phyloP scores from a whole-genome alignment of 148 eudicot species.

The Pouteria glomerata region DNA sequence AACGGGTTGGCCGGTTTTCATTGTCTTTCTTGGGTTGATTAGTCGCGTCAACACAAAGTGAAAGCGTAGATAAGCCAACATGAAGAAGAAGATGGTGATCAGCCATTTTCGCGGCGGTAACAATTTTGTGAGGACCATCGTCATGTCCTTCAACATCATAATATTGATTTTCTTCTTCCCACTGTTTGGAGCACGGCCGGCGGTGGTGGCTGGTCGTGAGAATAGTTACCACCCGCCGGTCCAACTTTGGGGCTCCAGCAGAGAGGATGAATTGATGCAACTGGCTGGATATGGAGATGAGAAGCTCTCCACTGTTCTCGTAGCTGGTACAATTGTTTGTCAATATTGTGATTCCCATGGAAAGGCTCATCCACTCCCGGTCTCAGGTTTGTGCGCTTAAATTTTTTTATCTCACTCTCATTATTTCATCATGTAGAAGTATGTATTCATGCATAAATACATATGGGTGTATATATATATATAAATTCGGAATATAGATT shows the following conservation, averaged over 20 bases:
- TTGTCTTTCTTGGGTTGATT: too few species aligned
- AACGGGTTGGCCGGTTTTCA: too few species aligned
- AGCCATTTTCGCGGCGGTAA: slow-evolving; percentile 20
- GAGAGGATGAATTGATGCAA: slow-evolving; percentile 45
- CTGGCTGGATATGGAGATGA: slow-evolving; percentile 85
- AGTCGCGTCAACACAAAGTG: slow-evolving; percentile 22
- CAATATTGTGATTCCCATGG: slow-evolving; percentile 9
- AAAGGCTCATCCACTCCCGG: slow-evolving; percentile 24
- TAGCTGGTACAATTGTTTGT: slow-evolving; percentile 53
- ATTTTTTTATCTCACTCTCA: background rate
- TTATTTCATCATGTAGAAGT: too few species aligned
- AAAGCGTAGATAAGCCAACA: background rate
- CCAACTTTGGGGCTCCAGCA: slow-evolving; percentile 20
- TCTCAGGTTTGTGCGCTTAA: slow-evolving; percentile 37
- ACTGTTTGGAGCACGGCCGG: slow-evolving; percentile 14
- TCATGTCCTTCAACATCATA: too few species aligned
- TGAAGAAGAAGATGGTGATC: slow-evolving; percentile 29
- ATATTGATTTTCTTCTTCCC: slow-evolving; percentile 11
- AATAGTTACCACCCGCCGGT: slow-evolving; percentile 20
- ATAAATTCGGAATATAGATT: background rate
- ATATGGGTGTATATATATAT: too few species aligned
- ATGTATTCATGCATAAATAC: too few species aligned
- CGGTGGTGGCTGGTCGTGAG: slow-evolving; percentile 4
- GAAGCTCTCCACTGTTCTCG: slow-evolving; percentile 67
- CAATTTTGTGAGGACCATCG: slow-evolving; percentile 15